Base-by-base conservation (phyloP, 768 basidiomycete genomes). In the Trametes punicea region DNA sequence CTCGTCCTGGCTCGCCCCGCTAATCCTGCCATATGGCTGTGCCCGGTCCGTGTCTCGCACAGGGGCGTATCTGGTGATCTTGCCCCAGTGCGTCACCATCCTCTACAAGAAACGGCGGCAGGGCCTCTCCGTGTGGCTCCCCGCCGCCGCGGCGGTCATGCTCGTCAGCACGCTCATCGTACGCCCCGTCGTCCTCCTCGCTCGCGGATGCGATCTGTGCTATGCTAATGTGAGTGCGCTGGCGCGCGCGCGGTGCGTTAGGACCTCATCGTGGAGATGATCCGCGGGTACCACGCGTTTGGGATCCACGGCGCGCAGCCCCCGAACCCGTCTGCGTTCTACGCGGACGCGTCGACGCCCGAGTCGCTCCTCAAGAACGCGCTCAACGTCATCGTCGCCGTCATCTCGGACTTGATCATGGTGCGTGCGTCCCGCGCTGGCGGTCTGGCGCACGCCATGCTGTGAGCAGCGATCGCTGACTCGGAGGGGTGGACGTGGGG, bases 61-160 rank as follows among this genome's bases (percentile, higher is more conserved):
- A 52, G 51, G 51, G 29, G 51, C 40, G 30, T 52, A 52, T 41
- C 34, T 44, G 6, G 51, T 52, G 20, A 41, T 41, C 41, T 30
- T 52, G 30, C 51, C 51, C 3, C 40, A 34, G 18, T 44, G 51
- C 29, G n/a, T 52, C 30, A 6, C 23, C 29, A 44, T 52, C 51
- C 30, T 52, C 41, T 18, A 41, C 27, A 52, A 31, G 30, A 52
- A 52, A 30, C 26, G 30, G n/a, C 51, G 21, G 9, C 40, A 52
- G 2, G 51, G 51, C 6, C 41, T 52, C 18, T 44, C 51, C 20
- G 4, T 52, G 4, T 52, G 41, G 51, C 30, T 52, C n/a, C 51
- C 51, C 15, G 20, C 23, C 11, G 51, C 41, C 8, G 39, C 38
- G 11, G 40, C 27, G 10, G 38, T 52, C 41, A 42, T 52, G 40